Base-by-base conservation (phyloP, 306 rosid genomes). In the Canavalia ensiformis region DNA sequence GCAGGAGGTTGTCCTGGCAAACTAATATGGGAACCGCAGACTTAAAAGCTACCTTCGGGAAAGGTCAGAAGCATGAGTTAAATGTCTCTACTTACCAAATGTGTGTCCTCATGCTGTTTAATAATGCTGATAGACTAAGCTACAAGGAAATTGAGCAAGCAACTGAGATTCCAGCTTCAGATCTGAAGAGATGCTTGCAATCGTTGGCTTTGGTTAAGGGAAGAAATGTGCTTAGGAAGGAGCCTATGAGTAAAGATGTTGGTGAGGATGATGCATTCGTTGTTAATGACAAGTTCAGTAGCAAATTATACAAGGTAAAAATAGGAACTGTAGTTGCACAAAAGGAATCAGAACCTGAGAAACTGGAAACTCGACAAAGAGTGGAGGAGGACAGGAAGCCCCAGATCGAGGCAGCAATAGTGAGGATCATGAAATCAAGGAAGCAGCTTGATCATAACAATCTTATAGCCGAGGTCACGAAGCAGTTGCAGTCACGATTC, bases 341-440 rank as follows among this genome's bases (percentile, higher is more conserved):
- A 49, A 92, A 90, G 80, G 97, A 94, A 68, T 87, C 94, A 1
- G 97, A 94, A 69, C 97, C 94, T 0, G 98, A 94, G 83, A 94
- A 89, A 44, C 94, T 81, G 79, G 97, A 94, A 79, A 94, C 97
- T 5, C 87, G 94, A 7, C 96, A 92, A 76, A 87, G 92, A 85
- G 94, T 94, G 77, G 97, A 92, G 84, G 94, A 90, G 84, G 96
- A 94, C 81, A 78, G 93, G 87, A 94, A 90, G 85, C 94, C 93
- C 18, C 96, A 90, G 84, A 94, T 94, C 9, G 98, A 94, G 55
- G 95, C 97, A 29, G 94, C 97, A 0, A 78, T 92, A 54, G 97
- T 92, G 56, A 84, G 97, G 88, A 94, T 92, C 72, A 94, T 94
- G 98, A 94, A 94, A 68, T 88, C 96, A 0, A 85, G 98, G 82